Conservation (phyloP, 345 rosid species). For the Camelina sativa region DNA sequence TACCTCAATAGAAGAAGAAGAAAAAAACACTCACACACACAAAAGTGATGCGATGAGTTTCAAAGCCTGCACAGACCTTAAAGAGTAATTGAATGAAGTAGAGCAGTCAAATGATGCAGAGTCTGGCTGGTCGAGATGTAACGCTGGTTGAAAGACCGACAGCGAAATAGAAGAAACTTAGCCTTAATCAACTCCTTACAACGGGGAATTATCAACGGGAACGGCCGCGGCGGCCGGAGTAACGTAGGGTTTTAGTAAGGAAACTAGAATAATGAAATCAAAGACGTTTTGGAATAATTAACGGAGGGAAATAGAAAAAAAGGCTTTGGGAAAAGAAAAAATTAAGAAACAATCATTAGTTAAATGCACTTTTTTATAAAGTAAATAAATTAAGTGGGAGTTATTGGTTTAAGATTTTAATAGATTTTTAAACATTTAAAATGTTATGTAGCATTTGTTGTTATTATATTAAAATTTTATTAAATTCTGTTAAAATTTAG, state of each 20-base stretch:
- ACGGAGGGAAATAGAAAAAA: slow-evolving; percentile 18
- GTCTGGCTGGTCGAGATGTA: background rate
- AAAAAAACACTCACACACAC: too few species aligned
- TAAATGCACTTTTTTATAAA: too few species aligned
- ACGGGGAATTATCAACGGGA: slow-evolving; percentile 17
- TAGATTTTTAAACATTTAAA: too few species aligned
- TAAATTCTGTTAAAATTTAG: too few species aligned
- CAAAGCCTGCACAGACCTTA: slow-evolving; percentile 15
- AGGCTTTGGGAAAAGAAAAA: too few species aligned
- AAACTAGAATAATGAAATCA: background rate
- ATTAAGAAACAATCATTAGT: too few species aligned
- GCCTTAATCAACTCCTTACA: background rate
- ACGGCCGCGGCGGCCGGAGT: slow-evolving; percentile 37
- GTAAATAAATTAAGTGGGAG: too few species aligned
- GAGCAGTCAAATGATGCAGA: background rate
- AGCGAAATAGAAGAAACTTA: background rate
- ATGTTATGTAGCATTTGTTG: too few species aligned
- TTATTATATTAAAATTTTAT: too few species aligned
- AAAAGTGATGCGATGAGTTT: too few species aligned
- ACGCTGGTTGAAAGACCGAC: background rate
- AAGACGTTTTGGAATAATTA: slow-evolving; percentile 20
- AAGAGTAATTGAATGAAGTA: background rate
- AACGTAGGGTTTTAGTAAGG: slow-evolving; percentile 40
- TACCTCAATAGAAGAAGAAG: too few species aligned
- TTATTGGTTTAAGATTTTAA: too few species aligned